phyloP scores from a whole-genome alignment of 2,329 filamentous ascomycete species.

The Salinomyces thailandicus region DNA sequence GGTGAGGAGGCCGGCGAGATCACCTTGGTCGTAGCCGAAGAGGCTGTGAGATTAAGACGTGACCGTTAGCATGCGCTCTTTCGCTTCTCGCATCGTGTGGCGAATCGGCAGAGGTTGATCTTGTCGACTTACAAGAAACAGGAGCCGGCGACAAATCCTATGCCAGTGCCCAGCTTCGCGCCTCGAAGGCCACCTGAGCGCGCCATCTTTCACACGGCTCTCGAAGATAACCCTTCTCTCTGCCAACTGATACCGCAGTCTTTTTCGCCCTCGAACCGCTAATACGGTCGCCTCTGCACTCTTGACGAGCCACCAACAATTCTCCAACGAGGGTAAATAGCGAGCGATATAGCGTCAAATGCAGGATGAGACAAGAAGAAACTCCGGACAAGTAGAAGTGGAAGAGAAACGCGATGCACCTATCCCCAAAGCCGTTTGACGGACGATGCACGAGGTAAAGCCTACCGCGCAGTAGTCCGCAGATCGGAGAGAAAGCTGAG shows the following conservation, averaged over 20 bases:
- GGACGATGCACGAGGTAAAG: too few relatives aligned
- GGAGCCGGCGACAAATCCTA: slow-evolving; percentile 35
- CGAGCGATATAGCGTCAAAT: neutral
- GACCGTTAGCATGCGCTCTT: neutral
- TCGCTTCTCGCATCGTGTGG: neutral
- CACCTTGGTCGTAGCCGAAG: slow-evolving; percentile 54
- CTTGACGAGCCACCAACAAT: neutral
- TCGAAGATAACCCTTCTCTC: neutral
- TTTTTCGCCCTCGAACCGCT: too few relatives aligned
- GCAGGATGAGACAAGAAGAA: neutral
- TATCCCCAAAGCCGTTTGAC: neutral
- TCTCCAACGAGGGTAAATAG: neutral
- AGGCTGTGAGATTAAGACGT: slow-evolving; percentile 2
- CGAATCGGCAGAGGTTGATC: too few relatives aligned
- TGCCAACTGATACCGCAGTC: neutral
- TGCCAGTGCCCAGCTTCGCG: slow-evolving; percentile 32
- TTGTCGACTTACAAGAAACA: slow-evolving; percentile 20
- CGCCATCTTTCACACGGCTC: neutral
- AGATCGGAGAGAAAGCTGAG: neutral
- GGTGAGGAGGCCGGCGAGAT: slow-evolving; percentile 48
- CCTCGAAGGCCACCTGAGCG: slow-evolving; percentile 16
- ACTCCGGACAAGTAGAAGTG: neutral
- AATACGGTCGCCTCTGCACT: neutral
- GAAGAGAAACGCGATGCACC: slow-evolving; percentile 21
- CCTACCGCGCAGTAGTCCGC: neutral